These are phyloP conservation scores for Isoetes taiwanensis DNA, from an alignment of 75 land plant species.

Conservation along the genomic window DNA sequence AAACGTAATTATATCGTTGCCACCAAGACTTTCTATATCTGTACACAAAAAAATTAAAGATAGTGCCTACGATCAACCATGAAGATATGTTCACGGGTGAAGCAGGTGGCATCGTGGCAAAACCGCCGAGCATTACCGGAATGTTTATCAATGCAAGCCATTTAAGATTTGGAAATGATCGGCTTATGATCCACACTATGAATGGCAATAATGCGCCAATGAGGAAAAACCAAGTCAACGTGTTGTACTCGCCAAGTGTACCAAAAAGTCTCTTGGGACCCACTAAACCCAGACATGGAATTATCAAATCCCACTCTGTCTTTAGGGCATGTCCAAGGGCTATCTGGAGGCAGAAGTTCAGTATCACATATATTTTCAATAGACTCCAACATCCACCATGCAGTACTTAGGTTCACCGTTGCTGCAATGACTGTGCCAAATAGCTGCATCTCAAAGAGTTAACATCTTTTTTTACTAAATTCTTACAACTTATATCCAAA, in stretches of 20 bases:
- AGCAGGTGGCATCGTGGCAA: slow-evolving; percentile 59
- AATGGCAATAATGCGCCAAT: slow-evolving; percentile 65
- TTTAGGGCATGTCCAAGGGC: slow-evolving; percentile 88
- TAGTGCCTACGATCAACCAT: slow-evolving; percentile 46
- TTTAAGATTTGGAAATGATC: slow-evolving; percentile 36
- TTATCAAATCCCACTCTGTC: slow-evolving; percentile 70
- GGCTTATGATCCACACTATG: slow-evolving; percentile 47
- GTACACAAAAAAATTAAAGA: slow-evolving; percentile 57
- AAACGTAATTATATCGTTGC: slow-evolving; percentile 53
- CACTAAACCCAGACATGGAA: slow-evolving; percentile 57
- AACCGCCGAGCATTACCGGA: slow-evolving; percentile 58
- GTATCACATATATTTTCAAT: slow-evolving; percentile 66
- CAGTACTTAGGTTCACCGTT: slow-evolving; percentile 37
- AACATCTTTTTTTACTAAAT: no score
- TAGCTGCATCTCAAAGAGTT: slow-evolving; percentile 43
- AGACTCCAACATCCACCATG: slow-evolving; percentile 15
- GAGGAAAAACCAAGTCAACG: slow-evolving; percentile 68
- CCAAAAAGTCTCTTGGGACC: slow-evolving; percentile 67
- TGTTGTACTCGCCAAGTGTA: slow-evolving; percentile 36
- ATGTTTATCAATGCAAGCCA: slow-evolving; percentile 66
- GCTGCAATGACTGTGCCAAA: slow-evolving; percentile 70
- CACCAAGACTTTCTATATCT: slow-evolving; percentile 42
- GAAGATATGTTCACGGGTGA: slow-evolving; percentile 43
- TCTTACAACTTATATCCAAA: no score
- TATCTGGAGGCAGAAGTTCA: slow-evolving; percentile 36